Conservation (phyloP, 1,139 yeast species). For the Debaryomyces robertsiae region DNA sequence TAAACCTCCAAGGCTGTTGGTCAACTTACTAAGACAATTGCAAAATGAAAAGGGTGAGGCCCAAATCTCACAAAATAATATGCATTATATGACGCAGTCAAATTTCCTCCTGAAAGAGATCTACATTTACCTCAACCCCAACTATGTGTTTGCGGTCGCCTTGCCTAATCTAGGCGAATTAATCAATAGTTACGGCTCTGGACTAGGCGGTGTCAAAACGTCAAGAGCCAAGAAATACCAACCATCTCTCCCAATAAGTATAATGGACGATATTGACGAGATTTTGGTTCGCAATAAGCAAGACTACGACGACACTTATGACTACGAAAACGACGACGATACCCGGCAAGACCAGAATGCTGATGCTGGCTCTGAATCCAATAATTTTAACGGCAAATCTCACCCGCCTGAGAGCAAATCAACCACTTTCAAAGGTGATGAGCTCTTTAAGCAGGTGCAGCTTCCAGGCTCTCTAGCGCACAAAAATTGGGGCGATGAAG, state of each 20-base stretch:
- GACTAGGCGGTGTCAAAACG: slow-evolving; percentile 54
- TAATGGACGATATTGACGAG: slow-evolving; percentile 66
- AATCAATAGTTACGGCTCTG: slow-evolving; percentile 62
- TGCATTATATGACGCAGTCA: slow-evolving; percentile 48
- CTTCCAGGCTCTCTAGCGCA: slow-evolving; percentile 56
- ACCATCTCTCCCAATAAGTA: slow-evolving; percentile 61
- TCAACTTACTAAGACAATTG: slow-evolving; percentile 35
- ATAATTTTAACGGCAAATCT: not conserved
- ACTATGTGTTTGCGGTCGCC: slow-evolving; percentile 50
- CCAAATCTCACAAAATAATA: slow-evolving; percentile 34
- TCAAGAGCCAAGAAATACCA: slow-evolving; percentile 53
- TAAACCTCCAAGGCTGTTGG: slow-evolving; percentile 53
- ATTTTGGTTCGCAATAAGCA: slow-evolving; percentile 41
- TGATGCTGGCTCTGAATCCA: slow-evolving; percentile 13
- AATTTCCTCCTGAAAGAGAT: slow-evolving; percentile 43
- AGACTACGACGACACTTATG: slow-evolving; percentile 37
- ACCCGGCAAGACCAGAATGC: slow-evolving; percentile 19
- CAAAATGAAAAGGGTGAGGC: slow-evolving; percentile 42
- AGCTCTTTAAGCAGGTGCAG: slow-evolving; percentile 51
- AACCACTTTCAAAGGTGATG: slow-evolving; percentile 44
- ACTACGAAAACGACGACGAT: slow-evolving; percentile 30
- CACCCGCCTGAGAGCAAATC: slow-evolving; percentile 8
- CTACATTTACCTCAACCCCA: slow-evolving; percentile 51
- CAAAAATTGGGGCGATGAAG: slow-evolving; percentile 49
- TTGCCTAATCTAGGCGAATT: slow-evolving; percentile 64